Evolutionary conservation across 352 stramenopile species (phyloP), one percentile per base, ranked within the genome.

Genomic region (Globisporangium nodosum): DNA sequence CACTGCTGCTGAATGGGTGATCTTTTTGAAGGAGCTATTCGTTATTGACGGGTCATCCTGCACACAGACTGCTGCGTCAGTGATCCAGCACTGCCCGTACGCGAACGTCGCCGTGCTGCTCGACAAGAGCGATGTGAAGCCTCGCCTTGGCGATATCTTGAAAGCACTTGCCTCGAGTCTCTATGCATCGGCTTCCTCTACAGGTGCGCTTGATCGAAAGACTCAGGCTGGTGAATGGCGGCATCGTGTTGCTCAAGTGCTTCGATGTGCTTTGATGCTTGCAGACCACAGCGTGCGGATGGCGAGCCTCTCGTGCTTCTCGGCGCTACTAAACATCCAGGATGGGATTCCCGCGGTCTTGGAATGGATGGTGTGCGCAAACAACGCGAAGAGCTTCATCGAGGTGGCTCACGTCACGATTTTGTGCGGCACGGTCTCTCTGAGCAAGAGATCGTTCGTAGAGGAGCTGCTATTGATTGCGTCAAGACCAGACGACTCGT

Each of bases 61-160:
- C 3, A 20, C 8, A 15, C 50, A 90, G 70, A 92, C 78, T 11
- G 68, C 79, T 5, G 71, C 78, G 3, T 85, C 80, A 3, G 77
- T 93, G 37, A 79, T 91, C 39, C 80, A 92, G 60, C 76, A 85
- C 54, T 93, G 87, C 27, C 85, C 85, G 20, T 95, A 95, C 56
- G 58, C 68, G 7, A 90, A 70, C 52, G 78, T 95, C 12, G 63
- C 64, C 7, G 48, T 60, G 30, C 42, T 87, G 11, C 63, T 90
- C 5, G 67, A 82, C 33, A 71, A 81, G 49, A 78, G 69, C 27
- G 61, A 86, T 11, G 30, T 91, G 8, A 72, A 74, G 16, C 81
- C 83, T 20, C 73, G 64, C 15, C 51, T 95, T 13, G 75, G 68
- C 3, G 70, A 89, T 20, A 75, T 95, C 47, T 48, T 93, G 43